phyloP scores from a whole-genome alignment of 2,329 filamentous ascomycete genomes.

The Claviceps maximensis region DNA sequence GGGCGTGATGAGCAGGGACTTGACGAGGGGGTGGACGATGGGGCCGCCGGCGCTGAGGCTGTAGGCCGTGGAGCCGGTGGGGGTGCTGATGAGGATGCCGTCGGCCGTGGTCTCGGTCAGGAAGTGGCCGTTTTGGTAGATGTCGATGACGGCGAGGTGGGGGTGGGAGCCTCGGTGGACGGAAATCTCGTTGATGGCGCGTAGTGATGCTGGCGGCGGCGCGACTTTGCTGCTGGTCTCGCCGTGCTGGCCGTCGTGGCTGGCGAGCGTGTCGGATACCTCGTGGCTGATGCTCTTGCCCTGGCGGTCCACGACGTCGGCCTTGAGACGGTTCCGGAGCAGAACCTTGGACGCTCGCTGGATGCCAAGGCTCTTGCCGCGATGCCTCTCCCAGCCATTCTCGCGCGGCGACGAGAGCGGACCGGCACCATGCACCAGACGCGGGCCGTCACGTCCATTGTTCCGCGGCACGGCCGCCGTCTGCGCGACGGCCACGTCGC shows the following conservation, averaged over 20 bases:
- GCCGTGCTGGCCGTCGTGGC: slow-evolving; percentile 30
- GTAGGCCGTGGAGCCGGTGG: slow-evolving; percentile 91
- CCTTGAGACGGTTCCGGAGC: slow-evolving; percentile 73
- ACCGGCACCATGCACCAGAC: background rate
- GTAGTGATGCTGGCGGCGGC: slow-evolving; percentile 26
- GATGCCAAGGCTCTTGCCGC: slow-evolving; percentile 69
- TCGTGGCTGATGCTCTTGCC: slow-evolving; percentile 46
- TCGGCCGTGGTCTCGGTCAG: slow-evolving; percentile 91
- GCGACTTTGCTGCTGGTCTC: slow-evolving; percentile 25
- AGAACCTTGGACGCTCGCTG: slow-evolving; percentile 67
- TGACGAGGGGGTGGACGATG: slow-evolving; percentile 88
- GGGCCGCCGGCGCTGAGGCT: slow-evolving; percentile 83
- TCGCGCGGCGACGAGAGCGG: slow-evolving; percentile 9
- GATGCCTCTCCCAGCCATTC: slow-evolving; percentile 54
- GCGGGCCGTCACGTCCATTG: slow-evolving; percentile 8
- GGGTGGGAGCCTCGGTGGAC: slow-evolving; percentile 84
- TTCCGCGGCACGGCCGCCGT: slow-evolving; percentile 26
- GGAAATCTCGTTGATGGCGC: slow-evolving; percentile 89
- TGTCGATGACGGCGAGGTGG: slow-evolving; percentile 82
- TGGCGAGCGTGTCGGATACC: slow-evolving; percentile 32
- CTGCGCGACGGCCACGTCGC: slow-evolving; percentile 32
- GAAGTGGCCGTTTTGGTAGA: slow-evolving; percentile 78
- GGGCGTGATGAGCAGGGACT: slow-evolving; percentile 77
- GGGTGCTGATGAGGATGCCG: slow-evolving; percentile 86
- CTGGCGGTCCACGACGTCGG: slow-evolving; percentile 64